phyloP scores from a whole-genome alignment of 495 filamentous ascomycete species.

The Trichocladium antarcticum region DNA sequence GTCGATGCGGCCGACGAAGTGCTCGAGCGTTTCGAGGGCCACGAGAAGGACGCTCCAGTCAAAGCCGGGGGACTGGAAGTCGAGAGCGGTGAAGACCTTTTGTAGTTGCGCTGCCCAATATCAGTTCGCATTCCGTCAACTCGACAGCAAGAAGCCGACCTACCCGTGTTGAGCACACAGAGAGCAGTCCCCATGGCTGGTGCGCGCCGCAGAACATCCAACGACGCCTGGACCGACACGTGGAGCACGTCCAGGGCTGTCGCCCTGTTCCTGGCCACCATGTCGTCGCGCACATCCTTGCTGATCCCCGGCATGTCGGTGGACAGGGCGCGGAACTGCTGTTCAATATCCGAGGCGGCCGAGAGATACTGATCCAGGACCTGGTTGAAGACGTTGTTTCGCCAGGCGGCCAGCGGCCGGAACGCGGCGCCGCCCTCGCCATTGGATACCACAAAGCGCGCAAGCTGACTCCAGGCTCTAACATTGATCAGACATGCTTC shows the following conservation, averaged over 20 bases:
- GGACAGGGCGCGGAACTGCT: constrained; percentile 35
- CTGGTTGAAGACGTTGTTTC: constrained; percentile 43
- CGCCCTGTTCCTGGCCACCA: constrained; percentile 36
- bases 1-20: constrained; percentile 30
- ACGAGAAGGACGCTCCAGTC: constrained; percentile 35
- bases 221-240: constrained; percentile 30
- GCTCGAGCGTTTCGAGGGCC: constrained; percentile 30
- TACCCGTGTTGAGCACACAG: constrained; percentile 32
- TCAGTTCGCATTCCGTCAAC: not conserved
- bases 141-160: constrained; percentile 9
- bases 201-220: constrained; percentile 31
- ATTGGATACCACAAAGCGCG: constrained; percentile 59
- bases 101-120: constrained; percentile 28
- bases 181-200: constrained; percentile 27
- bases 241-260: constrained; percentile 36
- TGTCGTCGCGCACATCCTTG: constrained; percentile 29
- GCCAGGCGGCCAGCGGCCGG: constrained; percentile 58
- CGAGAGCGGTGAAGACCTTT: constrained; percentile 34
- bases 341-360: constrained; percentile 39
- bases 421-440: constrained; percentile 42
- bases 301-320: constrained; percentile 29
- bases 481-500: constrained; percentile 79
- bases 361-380: constrained; percentile 40
- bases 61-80: constrained; percentile 26
- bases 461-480: constrained; percentile 67